Conservation (phyloP, 805 yeast genomes). For the Metschnikowia reukaufii region DNA sequence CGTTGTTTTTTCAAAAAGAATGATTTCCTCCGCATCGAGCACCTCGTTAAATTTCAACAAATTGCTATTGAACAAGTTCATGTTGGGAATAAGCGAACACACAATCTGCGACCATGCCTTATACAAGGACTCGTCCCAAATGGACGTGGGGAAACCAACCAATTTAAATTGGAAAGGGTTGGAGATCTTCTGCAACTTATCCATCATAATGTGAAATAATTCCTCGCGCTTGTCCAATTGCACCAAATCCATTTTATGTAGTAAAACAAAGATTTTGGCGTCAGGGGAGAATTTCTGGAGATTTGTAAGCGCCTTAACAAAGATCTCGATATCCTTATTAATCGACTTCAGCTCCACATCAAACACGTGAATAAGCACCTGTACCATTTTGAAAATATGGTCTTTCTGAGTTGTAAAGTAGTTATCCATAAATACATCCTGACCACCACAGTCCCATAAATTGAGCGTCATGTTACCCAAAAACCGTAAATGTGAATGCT, state of each 20-base stretch:
- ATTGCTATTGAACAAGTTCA: constrained; percentile 73
- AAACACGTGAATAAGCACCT: constrained; percentile 92
- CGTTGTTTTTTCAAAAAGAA: constrained; percentile 89
- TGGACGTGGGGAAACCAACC: constrained; percentile 89
- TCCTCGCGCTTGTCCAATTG: constrained; percentile 83
- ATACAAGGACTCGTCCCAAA: constrained; percentile 95
- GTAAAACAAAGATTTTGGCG: constrained; percentile 85
- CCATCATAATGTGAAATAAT: constrained; percentile 81
- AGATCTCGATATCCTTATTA: constrained; percentile 89
- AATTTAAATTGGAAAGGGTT: constrained; percentile 62
- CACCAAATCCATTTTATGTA: constrained; percentile 96
- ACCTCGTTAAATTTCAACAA: constrained; percentile 69
- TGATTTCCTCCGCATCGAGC: constrained; percentile 84
- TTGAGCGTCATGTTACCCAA: constrained; percentile 93
- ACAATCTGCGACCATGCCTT: constrained; percentile 98
- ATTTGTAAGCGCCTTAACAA: constrained; percentile 77
- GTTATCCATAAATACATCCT: constrained; percentile 94
- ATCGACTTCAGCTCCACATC: constrained; percentile 93
- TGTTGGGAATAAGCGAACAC: constrained; percentile 91
- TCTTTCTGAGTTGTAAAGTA: constrained; percentile 85
- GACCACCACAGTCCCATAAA: constrained; percentile 98
- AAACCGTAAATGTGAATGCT: constrained; percentile 89
- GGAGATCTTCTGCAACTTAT: constrained; percentile 72
- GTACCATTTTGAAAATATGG: constrained; percentile 93
- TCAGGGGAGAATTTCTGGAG: constrained; percentile 82